Base-by-base conservation (phyloP, 2,329 filamentous ascomycete genomes). In the Colletotrichum sp. region DNA sequence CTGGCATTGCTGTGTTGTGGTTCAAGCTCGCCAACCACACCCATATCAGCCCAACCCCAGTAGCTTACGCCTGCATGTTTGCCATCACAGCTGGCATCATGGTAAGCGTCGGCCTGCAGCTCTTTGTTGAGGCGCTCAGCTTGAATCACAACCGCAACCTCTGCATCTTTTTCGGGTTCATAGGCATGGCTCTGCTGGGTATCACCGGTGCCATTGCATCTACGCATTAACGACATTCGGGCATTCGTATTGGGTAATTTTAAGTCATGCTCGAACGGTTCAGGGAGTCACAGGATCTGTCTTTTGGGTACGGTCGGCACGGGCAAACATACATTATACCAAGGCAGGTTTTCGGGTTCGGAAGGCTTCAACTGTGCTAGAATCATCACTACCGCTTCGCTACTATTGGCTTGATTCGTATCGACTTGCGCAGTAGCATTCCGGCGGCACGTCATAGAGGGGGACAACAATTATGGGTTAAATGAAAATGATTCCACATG, bases 31-130 rank as follows among this genome's bases (percentile, higher is more conserved):
- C 94, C 1, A 80, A 88, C 78, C 77, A 84, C 57, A 87, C 85
- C 4, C 83, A 90, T 75, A 82, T 88, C 69, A 81, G 82, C 0
- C 89, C 89, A 18, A 87, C 88, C 70, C 83, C 87, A n/a, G 86
- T 87, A n/a, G 88, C 88, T 0, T 96, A 97, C 79, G 94, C 93
- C 0, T 90, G 90, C 66, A 93, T 98, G 84, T 99, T 99, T 85
- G 96, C 95, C 8, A 87, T 92, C 12, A 98, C 96, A 0, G 92
- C 95, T 1, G 97, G 97, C 2, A 97, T 99, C 78, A 98, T 99
- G 97, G 93, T 95, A 33, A 97, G 94, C 78, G 97, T 99, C 34
- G 95, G 93, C 4, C 84, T 99, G 80, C 94, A 97, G 84, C 86
- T 99, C 8, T 96, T 98, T 80, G 93, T 94, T 5, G 96, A 99